These are phyloP conservation scores for Mycena kentingensis DNA, from an alignment of 768 basidiomycete species.

Conservation along the genomic window DNA sequence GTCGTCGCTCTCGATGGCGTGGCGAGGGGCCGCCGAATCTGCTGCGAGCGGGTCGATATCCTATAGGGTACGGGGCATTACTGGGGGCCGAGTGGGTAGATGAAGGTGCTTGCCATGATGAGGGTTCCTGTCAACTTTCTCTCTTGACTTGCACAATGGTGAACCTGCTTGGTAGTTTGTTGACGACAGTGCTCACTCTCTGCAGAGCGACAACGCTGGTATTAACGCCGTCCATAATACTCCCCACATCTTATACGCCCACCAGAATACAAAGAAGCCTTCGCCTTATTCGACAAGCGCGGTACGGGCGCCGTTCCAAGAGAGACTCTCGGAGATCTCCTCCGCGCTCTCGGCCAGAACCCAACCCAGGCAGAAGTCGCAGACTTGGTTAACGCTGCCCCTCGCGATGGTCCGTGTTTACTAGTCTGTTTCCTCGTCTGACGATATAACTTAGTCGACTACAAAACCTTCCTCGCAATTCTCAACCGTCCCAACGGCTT, in stretches of 20 bases:
- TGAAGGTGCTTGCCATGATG: background rate
- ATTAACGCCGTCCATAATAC: background rate
- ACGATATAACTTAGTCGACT: conserved; percentile 65
- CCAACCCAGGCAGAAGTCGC: conserved; percentile 98
- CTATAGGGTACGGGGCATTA: conserved; percentile 30
- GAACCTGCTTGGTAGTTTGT: too few species aligned
- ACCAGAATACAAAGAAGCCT: conserved; percentile 95
- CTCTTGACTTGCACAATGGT: too few species aligned
- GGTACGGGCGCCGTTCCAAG: conserved; percentile 89
- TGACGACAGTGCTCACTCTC: too few species aligned
- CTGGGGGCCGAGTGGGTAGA: background rate
- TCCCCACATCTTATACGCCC: conserved; percentile 2
- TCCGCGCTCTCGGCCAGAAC: conserved; percentile 95
- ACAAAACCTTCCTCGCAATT: conserved; percentile 87
- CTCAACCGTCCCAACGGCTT: conserved; percentile 95
- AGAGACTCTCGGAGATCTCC: conserved; percentile 87
- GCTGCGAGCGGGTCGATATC: conserved; percentile 58
- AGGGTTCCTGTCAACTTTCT: too few species aligned
- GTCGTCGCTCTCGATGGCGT: conserved; percentile 69
- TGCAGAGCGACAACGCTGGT: conserved; percentile 58
- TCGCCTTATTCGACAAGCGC: conserved; percentile 96
- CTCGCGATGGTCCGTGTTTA: conserved; percentile 64
- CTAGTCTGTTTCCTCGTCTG: background rate
- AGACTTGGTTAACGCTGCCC: conserved; percentile 72
- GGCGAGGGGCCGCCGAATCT: conserved; percentile 58